phyloP scores from a whole-genome alignment of 306 rosid genomes.

The Malus fusca region DNA sequence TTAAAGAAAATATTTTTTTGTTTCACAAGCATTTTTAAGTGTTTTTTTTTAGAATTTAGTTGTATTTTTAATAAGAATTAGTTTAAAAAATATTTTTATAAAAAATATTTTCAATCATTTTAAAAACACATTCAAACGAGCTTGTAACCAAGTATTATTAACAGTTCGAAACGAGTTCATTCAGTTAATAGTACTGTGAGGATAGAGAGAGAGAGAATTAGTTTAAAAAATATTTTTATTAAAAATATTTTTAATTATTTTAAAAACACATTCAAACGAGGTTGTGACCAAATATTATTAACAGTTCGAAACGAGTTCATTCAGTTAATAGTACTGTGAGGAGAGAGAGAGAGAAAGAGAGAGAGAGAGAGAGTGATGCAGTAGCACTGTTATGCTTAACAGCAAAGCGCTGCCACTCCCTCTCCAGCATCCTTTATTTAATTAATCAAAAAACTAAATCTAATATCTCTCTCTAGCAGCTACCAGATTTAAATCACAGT shows the following conservation, averaged over 20 bases:
- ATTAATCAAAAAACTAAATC: constrained; percentile 5
- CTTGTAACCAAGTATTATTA: neutral
- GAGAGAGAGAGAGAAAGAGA: no score
- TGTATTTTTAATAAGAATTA: no score
- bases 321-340: neutral
- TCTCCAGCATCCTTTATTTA: neutral
- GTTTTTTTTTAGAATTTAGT: no score
- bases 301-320: neutral
- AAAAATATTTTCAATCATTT: no score
- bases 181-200: neutral
- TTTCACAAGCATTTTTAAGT: no score
- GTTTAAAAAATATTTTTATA: no score
- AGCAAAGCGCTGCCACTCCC: constrained; percentile 23
- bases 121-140: no score
- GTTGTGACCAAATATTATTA: no score
- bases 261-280: no score
- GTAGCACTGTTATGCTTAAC: constrained; percentile 33
- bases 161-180: neutral
- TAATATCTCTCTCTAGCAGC: constrained; percentile 18
- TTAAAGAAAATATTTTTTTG: no score
- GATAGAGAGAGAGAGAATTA: neutral
- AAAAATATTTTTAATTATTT: no score
- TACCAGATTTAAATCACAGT: constrained; percentile 49
- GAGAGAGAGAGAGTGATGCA: neutral
- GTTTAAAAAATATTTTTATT: no score